Evolutionary conservation across 805 yeast species (phyloP), one percentile per base, ranked within the genome.

Genomic region (Lipomyces oligophaga): DNA sequence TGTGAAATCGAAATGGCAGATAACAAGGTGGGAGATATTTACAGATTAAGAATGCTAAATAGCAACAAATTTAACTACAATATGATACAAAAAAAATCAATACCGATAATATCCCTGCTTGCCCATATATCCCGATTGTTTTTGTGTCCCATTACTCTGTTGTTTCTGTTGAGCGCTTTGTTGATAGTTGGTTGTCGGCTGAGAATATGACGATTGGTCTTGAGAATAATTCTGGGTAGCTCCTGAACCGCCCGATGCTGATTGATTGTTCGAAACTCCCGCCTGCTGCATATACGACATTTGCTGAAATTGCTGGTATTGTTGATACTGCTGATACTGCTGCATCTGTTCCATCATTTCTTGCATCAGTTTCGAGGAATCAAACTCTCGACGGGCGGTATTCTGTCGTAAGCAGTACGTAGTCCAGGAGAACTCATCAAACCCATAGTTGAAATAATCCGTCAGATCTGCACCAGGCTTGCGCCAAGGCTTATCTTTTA

Each of bases 401-500:
- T 89, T 96, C 62, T 89, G 96, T 64, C 86, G 87, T 34, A 81
- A 73, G 58, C 96, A 81, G 67, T 93, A 93, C 20, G 89, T 87
- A 44, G 84, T 80, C 99, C 99, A 93, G 13, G 97, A 84, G 56
- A 85, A 77, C 69, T 93, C 99, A 63, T 93, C 95, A 63, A 93
- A 93, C 1, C 98, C 98, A 61, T 80, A 93, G 68, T 93, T 93
- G 73, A 93, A 93, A 66, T 88, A 94, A 65, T 93, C 97, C 5
- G 95, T 77, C 33, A 86, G 69, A 67, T 93, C 97, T 3, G 96
- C 95, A 31, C 97, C 98, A 1, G 97, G 97, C 55, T 85, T 80
- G 63, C 98, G 77, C 99, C 99, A 93, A 6, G 99, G 99, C 68
- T 94, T 94, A 56, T 88, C 95, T 55, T 85, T 87, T 39, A 89